Percentiles rank a stretch among this genome's conserved stretches.
phyloP scores from a whole-genome alignment of 331 rosid genomes.

The Stylosanthes scabra region DNA sequence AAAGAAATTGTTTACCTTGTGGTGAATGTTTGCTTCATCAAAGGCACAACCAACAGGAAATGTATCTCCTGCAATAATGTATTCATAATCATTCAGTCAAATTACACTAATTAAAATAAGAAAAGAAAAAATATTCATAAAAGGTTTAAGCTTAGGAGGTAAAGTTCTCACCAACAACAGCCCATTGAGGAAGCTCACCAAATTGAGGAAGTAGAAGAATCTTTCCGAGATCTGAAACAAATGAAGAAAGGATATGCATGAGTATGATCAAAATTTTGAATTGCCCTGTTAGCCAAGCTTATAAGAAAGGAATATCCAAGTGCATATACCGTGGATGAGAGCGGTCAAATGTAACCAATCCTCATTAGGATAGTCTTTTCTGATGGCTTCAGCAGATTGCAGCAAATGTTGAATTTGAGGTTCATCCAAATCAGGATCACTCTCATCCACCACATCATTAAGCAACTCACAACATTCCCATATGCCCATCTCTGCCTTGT shows the following conservation, averaged over 20 bases:
- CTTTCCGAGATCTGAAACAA: conserved; percentile 56
- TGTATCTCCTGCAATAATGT: conserved; percentile 67
- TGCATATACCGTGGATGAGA: conserved; percentile 52
- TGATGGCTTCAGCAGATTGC: conserved; percentile 45
- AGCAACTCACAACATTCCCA: conserved; percentile 65
- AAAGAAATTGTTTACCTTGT: conserved; percentile 58
- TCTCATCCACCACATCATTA: conserved; percentile 57
- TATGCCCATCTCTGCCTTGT: conserved; percentile 55
- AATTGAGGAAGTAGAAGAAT: conserved; percentile 76
- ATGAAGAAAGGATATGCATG: not conserved
- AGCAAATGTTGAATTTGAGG: conserved; percentile 48
- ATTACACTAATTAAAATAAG: not conserved
- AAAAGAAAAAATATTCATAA: not conserved
- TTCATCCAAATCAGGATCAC: conserved; percentile 50
- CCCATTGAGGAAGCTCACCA: conserved; percentile 92
- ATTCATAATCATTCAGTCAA: conserved; percentile 2
- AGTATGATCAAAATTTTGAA: not conserved
- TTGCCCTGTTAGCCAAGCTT: not conserved
- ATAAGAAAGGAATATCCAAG: not conserved
- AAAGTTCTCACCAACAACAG: conserved; percentile 76
- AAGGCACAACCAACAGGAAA: conserved; percentile 91
- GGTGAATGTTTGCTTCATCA: conserved; percentile 75
- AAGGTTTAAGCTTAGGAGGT: conserved; percentile 3
- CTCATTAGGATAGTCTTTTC: conserved; percentile 47
- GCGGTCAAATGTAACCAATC: conserved; percentile 67